phyloP scores from a whole-genome alignment of 1,284 basidiomycete genomes.

The Inonotus obliquus region DNA sequence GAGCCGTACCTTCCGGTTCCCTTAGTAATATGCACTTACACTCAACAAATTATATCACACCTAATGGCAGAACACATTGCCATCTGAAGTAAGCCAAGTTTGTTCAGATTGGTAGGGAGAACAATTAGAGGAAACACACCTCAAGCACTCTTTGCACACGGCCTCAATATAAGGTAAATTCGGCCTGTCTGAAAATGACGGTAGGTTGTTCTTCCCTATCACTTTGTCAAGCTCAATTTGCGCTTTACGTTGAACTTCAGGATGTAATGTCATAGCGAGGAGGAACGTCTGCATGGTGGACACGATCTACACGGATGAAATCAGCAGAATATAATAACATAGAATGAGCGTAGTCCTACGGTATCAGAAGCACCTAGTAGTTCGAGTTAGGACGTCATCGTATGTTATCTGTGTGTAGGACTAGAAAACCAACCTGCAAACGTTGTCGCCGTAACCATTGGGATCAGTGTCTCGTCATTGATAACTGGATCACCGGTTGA shows the following conservation, averaged over 20 bases:
- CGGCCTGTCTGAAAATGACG: constrained; percentile 20
- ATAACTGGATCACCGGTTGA: not conserved
- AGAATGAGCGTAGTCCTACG: not conserved
- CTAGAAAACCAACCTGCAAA: constrained; percentile 6
- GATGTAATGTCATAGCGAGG: constrained; percentile 18
- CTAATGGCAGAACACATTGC: constrained; percentile 3
- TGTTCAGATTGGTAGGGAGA: not conserved
- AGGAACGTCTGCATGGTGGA: constrained; percentile 14
- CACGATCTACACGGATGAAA: not conserved
- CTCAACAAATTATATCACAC: not conserved
- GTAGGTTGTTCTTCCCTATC: constrained; percentile 20
- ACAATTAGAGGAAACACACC: not conserved
- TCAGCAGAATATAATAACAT: not conserved
- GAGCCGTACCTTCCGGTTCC: constrained; percentile 7
- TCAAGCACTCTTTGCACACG: constrained; percentile 17
- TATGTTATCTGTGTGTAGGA: not conserved
- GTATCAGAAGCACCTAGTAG: constrained; percentile 2
- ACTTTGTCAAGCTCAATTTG: constrained; percentile 21
- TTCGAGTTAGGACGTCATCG: not conserved
- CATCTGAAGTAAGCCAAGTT: not conserved
- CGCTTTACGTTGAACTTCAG: constrained; percentile 11
- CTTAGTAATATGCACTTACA: not conserved
- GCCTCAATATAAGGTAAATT: constrained; percentile 22
- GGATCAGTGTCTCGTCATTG: not conserved
- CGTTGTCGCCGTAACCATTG: not conserved